These are phyloP conservation scores for Wickerhamiella pararugosa DNA, from an alignment of 1,139 yeast genomes.

Conservation along the genomic window DNA sequence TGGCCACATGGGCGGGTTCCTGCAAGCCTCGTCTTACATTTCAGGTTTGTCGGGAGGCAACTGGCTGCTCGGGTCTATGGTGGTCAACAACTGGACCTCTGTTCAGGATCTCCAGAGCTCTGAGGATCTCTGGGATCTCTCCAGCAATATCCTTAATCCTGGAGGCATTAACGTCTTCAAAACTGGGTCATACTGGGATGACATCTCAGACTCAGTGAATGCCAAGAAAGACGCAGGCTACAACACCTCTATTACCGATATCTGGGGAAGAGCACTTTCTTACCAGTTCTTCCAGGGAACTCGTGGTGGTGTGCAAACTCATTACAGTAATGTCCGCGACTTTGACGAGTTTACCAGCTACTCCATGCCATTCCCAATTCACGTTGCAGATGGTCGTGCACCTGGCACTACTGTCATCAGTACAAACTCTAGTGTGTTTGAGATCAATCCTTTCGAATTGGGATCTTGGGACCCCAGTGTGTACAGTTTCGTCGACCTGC, in stretches of 20 bases:
- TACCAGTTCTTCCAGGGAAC: slow-evolving; percentile 48
- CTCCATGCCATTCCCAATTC: slow-evolving; percentile 79
- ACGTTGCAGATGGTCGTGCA: slow-evolving; percentile 71
- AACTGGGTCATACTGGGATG: slow-evolving; percentile 34
- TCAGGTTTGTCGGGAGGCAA: slow-evolving; percentile 85
- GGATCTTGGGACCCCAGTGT: slow-evolving; percentile 76
- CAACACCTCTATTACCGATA: slow-evolving; percentile 66
- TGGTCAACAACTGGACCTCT: slow-evolving; percentile 68
- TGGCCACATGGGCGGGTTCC: slow-evolving; percentile 65
- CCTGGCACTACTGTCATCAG: slow-evolving; percentile 39
- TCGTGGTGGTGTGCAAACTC: slow-evolving; percentile 48
- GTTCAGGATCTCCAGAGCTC: slow-evolving; percentile 41
- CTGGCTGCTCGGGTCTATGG: slow-evolving; percentile 73
- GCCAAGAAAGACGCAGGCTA: slow-evolving; percentile 64
- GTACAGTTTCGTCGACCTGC: slow-evolving; percentile 48
- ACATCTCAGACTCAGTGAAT: slow-evolving; percentile 38
- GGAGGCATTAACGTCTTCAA: slow-evolving; percentile 53
- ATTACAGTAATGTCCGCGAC: slow-evolving; percentile 19
- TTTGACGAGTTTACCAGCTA: slow-evolving; percentile 41
- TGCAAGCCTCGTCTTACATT: slow-evolving; percentile 65
- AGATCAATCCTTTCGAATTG: slow-evolving; percentile 67
- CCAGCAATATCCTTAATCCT: slow-evolving; percentile 43
- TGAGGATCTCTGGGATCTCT: slow-evolving; percentile 62
- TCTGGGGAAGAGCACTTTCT: slow-evolving; percentile 82
- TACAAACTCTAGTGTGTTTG: slow-evolving; percentile 67